Base-by-base conservation (phyloP, 1,284 basidiomycete genomes). In the Cerrena zonata region DNA sequence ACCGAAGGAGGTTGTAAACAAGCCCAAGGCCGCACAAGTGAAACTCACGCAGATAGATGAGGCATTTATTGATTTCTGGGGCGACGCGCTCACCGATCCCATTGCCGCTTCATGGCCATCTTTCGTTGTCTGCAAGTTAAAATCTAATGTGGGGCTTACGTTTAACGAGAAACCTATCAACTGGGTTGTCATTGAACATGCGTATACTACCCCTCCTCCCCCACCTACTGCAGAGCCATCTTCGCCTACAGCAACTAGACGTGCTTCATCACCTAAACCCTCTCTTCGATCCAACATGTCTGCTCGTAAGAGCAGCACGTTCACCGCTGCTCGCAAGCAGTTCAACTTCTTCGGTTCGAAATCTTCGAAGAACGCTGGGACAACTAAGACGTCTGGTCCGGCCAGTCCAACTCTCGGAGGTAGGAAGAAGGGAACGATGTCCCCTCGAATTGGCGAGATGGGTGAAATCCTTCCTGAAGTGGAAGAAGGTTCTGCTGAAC, bases 31-130 rank as follows among this genome's bases (percentile, higher is more conserved):
- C 18, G 71, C 74, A 0, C 63, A 68, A 11, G 66, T 82, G 4
- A 69, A 73, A 21, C 54, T 78, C 27, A 65, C 80, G n/a, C 74
- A 80, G 54, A 61, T 89, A 4, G 86, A 89, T 58, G 86, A 89
- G 60, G 84, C 84, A 1, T 89, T 89, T 62, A 67, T 87, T 50
- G 86, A 89, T 63, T 88, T 87, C 61, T 89, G 85, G 84, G 76
- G 73, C 47, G 86, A 89, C 57, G 76, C 83, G 1, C 60, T 88
- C 18, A 65, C 80, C 7, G 86, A 89, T 56, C 79, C 84, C 10
- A 76, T 87, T 52, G 70, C 81, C 0, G 62, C 72, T 0, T 63
- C 68, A 27, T 87, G 82, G 84, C 85, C 85, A 5, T 66, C 72
- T 3, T 86, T 88, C 56, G 75, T 84, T 27, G 63, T 89, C 12